Evolutionary conservation across 2,329 filamentous ascomycete species (phyloP).

Genomic region (Diaporthe sp.): DNA sequence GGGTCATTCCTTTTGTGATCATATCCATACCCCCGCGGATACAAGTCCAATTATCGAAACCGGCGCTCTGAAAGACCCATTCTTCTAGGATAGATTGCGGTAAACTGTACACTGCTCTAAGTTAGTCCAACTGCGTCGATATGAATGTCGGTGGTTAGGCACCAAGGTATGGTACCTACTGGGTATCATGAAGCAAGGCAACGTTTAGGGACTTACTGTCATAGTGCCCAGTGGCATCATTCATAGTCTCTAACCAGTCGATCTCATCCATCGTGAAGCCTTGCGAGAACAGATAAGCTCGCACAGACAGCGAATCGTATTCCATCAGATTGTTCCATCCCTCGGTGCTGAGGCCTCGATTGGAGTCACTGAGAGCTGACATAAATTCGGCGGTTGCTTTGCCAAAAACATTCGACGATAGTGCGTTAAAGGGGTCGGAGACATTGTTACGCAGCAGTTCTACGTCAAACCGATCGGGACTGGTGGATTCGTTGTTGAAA

Average conservation of each 20-base stretch:
- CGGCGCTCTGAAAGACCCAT: conserved; percentile 45
- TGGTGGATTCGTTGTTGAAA: conserved; percentile 35
- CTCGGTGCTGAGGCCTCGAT: not conserved
- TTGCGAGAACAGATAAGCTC: conserved; percentile 44
- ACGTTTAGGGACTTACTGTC: conserved; percentile 28
- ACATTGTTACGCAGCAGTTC: conserved; percentile 16
- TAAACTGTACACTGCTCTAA: conserved; percentile 39
- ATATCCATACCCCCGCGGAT: conserved; percentile 49
- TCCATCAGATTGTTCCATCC: conserved; percentile 45
- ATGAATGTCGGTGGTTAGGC: not conserved
- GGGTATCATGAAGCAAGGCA: not conserved
- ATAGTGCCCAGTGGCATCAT: conserved; percentile 46
- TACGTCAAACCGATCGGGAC: conserved; percentile 37
- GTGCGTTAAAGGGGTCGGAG: not conserved
- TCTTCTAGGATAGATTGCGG: conserved; percentile 44
- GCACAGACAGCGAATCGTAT: conserved; percentile 43
- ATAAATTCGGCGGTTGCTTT: not conserved
- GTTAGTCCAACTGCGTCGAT: not conserved
- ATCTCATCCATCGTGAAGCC: conserved; percentile 49
- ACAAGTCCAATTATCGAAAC: conserved; percentile 47
- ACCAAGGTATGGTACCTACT: not conserved
- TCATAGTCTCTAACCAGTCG: conserved; percentile 48
- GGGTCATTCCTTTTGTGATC: conserved; percentile 48
- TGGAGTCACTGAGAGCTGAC: not conserved
- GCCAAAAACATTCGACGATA: not conserved